Evolutionary conservation across 2,329 filamentous ascomycete species (phyloP).

Genomic region (Lecanoromycetidae sp.): DNA sequence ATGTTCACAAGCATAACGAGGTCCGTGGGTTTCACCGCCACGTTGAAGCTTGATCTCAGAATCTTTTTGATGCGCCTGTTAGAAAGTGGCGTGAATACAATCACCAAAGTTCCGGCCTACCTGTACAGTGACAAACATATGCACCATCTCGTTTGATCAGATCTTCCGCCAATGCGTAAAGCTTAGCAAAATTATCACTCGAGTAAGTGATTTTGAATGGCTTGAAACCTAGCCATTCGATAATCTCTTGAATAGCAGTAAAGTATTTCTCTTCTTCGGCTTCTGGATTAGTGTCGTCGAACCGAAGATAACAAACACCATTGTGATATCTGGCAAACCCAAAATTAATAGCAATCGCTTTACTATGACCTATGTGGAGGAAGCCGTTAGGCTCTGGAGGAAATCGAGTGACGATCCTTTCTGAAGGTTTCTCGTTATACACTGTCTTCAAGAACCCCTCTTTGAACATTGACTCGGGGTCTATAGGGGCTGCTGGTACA

Average conservation of each 20-base stretch:
- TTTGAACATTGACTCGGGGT: constrained; percentile 62
- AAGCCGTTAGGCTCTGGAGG: constrained; percentile 87
- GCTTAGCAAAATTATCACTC: constrained; percentile 75
- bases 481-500: constrained; percentile 26
- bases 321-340: constrained; percentile 79
- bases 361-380: constrained; percentile 85
- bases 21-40: constrained; percentile 55
- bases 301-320: constrained; percentile 65
- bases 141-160: constrained; percentile 58
- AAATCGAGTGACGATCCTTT: constrained; percentile 26
- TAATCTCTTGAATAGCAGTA: constrained; percentile 74
- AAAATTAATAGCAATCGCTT: constrained; percentile 94
- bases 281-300: constrained; percentile 92
- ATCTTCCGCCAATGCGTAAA: constrained; percentile 82
- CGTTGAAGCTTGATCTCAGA: constrained; percentile 78
- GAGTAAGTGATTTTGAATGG: constrained; percentile 73
- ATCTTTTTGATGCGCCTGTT: constrained; percentile 32
- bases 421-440: neutral
- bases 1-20: constrained; percentile 69
- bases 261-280: constrained; percentile 87
- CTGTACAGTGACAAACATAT: constrained; percentile 77
- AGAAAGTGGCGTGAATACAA: neutral
- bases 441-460: constrained; percentile 50
- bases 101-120: constrained; percentile 25
- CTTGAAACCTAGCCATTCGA: constrained; percentile 75